Conservation (phyloP, 306 rosid genomes). For the Clitoria ternatea region DNA sequence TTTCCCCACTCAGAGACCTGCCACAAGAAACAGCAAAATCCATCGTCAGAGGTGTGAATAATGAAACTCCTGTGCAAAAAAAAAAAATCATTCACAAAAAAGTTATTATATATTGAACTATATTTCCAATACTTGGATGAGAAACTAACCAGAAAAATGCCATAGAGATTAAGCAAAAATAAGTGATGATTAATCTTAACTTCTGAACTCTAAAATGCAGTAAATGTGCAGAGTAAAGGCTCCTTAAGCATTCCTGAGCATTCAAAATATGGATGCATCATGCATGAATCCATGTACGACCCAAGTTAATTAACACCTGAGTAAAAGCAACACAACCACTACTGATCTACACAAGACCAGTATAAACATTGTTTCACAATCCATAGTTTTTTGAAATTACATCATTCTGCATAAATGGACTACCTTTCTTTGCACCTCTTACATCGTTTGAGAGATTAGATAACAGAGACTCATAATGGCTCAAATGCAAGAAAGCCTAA, state of each 20-base stretch:
- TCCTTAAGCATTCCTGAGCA: neutral
- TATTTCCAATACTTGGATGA: neutral
- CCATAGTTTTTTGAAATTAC: neutral
- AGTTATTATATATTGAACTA: neutral
- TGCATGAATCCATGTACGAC: neutral
- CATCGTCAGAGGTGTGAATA: neutral
- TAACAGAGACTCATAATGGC: neutral
- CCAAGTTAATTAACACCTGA: neutral
- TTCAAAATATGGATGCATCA: neutral
- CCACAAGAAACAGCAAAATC: constrained; percentile 17
- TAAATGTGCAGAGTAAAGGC: neutral
- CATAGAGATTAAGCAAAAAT: neutral
- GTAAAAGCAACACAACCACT: neutral
- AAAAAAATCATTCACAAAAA: neutral
- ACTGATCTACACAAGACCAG: neutral
- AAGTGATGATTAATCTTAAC: neutral
- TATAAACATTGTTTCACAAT: constrained; percentile 9
- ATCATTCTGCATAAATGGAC: constrained; percentile 1
- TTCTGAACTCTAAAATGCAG: neutral
- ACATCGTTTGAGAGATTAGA: neutral
- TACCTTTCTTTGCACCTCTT: neutral
- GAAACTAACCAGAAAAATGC: neutral
- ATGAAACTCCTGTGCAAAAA: neutral
- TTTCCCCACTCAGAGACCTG: constrained; percentile 95
- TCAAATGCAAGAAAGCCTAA: neutral